A percentile compares a stretch with the other conserved stretches of the same genome.
phyloP scores from a whole-genome alignment of 2,329 filamentous ascomycete species.

The Colletotrichum endophyticum region DNA sequence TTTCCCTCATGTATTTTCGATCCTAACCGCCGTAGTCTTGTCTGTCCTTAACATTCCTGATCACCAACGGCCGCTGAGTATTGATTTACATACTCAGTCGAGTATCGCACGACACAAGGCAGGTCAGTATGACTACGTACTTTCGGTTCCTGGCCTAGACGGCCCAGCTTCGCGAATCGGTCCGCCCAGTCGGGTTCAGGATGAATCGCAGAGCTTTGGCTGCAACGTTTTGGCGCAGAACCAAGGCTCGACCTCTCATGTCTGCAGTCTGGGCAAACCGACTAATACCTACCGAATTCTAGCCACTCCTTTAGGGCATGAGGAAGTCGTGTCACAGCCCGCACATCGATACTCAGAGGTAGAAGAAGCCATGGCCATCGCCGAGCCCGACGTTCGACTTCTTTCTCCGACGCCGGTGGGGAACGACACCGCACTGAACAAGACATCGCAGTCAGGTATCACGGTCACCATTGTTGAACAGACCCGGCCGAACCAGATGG shows the following conservation, averaged over 20 bases:
- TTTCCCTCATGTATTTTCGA: background rate
- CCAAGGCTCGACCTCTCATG: slow-evolving; percentile 26
- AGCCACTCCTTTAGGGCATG: slow-evolving; percentile 45
- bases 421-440: background rate
- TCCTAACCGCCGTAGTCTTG: slow-evolving; percentile 6
- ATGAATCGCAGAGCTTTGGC: slow-evolving; percentile 46
- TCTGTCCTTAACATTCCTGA: background rate
- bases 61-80: background rate
- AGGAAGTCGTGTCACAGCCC: background rate
- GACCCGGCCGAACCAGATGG: background rate
- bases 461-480: background rate
- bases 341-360: background rate
- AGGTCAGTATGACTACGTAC: slow-evolving; percentile 57
- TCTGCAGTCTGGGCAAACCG: slow-evolving; percentile 23
- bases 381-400: background rate
- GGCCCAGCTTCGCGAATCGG: slow-evolving; percentile 12
- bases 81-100: background rate
- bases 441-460: background rate
- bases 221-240: slow-evolving; percentile 56
- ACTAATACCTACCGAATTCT: slow-evolving; percentile 51
- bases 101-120: slow-evolving; percentile 45
- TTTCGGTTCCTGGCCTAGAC: slow-evolving; percentile 40
- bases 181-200: background rate
- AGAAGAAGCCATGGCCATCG: slow-evolving; percentile 7
- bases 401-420: background rate